Conservation (phyloP, 73 alveolate genomes). For the Paraurostyla sp. region DNA sequence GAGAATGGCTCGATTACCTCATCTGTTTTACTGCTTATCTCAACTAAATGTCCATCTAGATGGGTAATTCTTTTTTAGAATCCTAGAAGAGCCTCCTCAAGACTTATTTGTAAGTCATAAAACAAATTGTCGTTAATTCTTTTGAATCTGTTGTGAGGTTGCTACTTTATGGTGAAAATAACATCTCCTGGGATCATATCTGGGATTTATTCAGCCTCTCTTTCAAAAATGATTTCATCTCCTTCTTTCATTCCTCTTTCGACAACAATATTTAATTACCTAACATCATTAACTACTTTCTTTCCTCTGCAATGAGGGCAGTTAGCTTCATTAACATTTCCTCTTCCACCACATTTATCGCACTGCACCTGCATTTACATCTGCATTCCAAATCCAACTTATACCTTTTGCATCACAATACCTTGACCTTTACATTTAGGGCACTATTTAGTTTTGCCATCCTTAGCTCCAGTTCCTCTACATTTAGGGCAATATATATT, state of each 20-base stretch:
- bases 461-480: slow-evolving; percentile 98
- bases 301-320: slow-evolving; percentile 95
- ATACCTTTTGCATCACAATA: slow-evolving; percentile 82
- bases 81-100: slow-evolving; percentile 97
- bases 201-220: slow-evolving; percentile 95
- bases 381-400: slow-evolving; percentile 92
- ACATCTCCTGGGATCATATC: slow-evolving; percentile 97
- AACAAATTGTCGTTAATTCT: slow-evolving; percentile 91
- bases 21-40: slow-evolving; percentile 77
- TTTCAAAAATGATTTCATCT: slow-evolving; percentile 89
- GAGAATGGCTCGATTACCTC: slow-evolving; percentile 94
- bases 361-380: slow-evolving; percentile 95
- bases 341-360: slow-evolving; percentile 95
- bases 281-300: slow-evolving; percentile 87
- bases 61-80: slow-evolving; percentile 93
- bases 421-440: slow-evolving; percentile 97
- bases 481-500: slow-evolving; percentile 91
- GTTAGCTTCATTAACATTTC: slow-evolving; percentile 83
- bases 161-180: slow-evolving; percentile 83
- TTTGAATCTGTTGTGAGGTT: slow-evolving; percentile 84
- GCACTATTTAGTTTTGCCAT: slow-evolving; percentile 93
- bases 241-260: slow-evolving; percentile 97
- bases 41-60: slow-evolving; percentile 95
- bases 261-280: slow-evolving; percentile 80
- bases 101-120: slow-evolving; percentile 82